phyloP scores from a whole-genome alignment of 2,329 filamentous ascomycete genomes.

The Trichophyton equinum region DNA sequence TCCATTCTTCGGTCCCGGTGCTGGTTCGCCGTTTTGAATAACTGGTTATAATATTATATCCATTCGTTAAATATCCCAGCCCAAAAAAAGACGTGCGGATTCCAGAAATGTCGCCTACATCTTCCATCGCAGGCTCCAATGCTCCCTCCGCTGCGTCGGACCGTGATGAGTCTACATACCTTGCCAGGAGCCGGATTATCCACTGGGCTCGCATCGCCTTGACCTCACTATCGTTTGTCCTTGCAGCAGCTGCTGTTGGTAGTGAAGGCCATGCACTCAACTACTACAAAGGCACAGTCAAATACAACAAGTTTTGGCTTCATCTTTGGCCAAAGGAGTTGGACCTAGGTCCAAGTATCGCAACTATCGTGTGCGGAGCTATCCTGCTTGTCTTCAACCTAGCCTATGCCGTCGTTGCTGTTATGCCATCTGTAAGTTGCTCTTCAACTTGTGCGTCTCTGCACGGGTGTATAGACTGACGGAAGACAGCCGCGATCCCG shows the following conservation, averaged over 20 bases:
- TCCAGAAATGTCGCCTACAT: slow-evolving; percentile 19
- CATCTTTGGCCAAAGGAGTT: slow-evolving; percentile 33
- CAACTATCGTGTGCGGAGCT: slow-evolving; percentile 26
- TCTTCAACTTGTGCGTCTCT: background rate
- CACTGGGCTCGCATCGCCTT: slow-evolving; percentile 26
- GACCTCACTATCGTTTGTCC: slow-evolving; percentile 21
- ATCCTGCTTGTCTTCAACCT: slow-evolving; percentile 24
- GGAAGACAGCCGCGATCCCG: slow-evolving; percentile 24
- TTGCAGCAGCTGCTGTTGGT: slow-evolving; percentile 23
- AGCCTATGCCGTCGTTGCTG: slow-evolving; percentile 22
- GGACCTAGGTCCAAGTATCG: slow-evolving; percentile 29
- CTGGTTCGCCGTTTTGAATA: background rate
- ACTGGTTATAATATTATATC: background rate
- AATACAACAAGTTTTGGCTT: slow-evolving; percentile 23
- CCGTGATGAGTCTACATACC: slow-evolving; percentile 26
- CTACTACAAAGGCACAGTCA: slow-evolving; percentile 28
- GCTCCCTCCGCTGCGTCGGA: slow-evolving; percentile 25
- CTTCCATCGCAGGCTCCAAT: slow-evolving; percentile 20
- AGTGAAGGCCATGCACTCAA: slow-evolving; percentile 29
- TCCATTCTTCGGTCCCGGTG: background rate
- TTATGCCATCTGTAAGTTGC: slow-evolving; percentile 26
- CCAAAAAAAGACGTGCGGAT: slow-evolving; percentile 1
- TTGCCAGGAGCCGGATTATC: slow-evolving; percentile 23
- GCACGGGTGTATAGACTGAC: background rate
- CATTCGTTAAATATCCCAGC: background rate